These are phyloP conservation scores for Phlegmacium glaucopus DNA, from an alignment of 768 basidiomycete genomes.

Conservation along the genomic window DNA sequence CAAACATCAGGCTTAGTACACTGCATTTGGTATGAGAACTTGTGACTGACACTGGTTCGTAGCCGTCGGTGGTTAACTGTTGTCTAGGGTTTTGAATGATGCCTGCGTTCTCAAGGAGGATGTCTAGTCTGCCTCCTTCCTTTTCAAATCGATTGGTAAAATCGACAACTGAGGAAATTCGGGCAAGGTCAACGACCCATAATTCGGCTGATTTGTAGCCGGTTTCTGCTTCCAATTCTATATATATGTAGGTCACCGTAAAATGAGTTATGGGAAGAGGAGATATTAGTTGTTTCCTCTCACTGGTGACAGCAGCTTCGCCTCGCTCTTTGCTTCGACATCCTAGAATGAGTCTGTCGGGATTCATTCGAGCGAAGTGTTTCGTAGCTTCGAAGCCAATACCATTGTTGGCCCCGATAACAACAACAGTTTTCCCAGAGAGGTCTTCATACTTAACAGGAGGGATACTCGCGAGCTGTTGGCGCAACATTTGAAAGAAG, in stretches of 20 bases:
- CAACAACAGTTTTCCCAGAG: conserved; percentile 44
- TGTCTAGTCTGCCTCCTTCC: conserved; percentile 34
- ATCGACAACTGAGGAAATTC: conserved; percentile 36
- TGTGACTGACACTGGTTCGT: conserved; percentile 34
- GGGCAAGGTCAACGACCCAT: conserved; percentile 38
- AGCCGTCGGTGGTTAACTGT: conserved; percentile 31
- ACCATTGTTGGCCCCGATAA: conserved; percentile 50
- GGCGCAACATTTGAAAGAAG: conserved; percentile 11
- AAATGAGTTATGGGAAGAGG: background rate
- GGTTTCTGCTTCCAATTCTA: conserved; percentile 29
- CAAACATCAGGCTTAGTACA: background rate
- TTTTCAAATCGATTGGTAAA: conserved; percentile 34
- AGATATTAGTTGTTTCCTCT: conserved; percentile 7
- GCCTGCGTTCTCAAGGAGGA: conserved; percentile 21
- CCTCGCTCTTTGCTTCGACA: conserved; percentile 36
- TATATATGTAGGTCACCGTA: background rate
- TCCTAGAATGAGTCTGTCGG: conserved; percentile 36
- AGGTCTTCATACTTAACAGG: conserved; percentile 33
- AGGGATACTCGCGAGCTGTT: conserved; percentile 20
- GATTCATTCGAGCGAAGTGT: conserved; percentile 43
- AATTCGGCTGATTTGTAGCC: conserved; percentile 33
- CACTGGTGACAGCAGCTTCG: conserved; percentile 31
- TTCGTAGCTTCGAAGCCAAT: conserved; percentile 45
- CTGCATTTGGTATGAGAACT: background rate
- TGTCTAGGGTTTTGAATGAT: conserved; percentile 1